Percentiles rank a stretch among this genome's conserved stretches.
Conservation (phyloP, 768 basidiomycete genomes). For the Lyophyllum shimeji region DNA sequence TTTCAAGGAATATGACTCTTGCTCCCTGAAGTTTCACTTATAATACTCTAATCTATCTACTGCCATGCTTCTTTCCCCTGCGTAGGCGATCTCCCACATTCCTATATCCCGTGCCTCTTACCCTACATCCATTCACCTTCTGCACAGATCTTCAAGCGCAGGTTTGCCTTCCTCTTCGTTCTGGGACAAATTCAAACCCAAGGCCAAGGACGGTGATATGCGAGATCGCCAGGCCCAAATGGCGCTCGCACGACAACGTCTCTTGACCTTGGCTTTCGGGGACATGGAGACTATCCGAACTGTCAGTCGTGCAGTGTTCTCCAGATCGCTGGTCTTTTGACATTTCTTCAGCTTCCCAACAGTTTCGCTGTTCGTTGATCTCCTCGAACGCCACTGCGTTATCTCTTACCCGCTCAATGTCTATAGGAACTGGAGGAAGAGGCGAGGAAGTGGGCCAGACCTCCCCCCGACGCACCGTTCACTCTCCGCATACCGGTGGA, state of each 20-base stretch:
- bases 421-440: conserved; percentile 75
- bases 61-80: conserved; percentile 79
- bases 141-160: conserved; percentile 62
- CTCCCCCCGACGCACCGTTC: conserved; percentile 77
- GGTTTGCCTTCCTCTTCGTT: conserved; percentile 54
- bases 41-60: conserved; percentile 20
- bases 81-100: conserved; percentile 48
- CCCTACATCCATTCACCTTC: conserved; percentile 32
- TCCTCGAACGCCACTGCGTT: conserved; percentile 1
- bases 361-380: conserved; percentile 57
- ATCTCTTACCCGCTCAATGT: conserved; percentile 4
- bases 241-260: conserved; percentile 71
- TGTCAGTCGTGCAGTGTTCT: conserved; percentile 34
- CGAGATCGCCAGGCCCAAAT: conserved; percentile 55
- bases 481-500: conserved; percentile 83
- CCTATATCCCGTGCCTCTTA: conserved; percentile 24
- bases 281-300: conserved; percentile 87
- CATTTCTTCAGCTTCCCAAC: conserved; percentile 56
- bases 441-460: conserved; percentile 85
- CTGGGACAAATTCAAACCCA: conserved; percentile 73
- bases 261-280: conserved; percentile 78
- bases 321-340: conserved; percentile 15
- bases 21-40: conserved; percentile 22
- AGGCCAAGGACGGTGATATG: conserved; percentile 66
- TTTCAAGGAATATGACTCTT: conserved; percentile 28